Evolutionary conservation across 129 eudicot genomes (phyloP).

Genomic region (Arctium minus): DNA sequence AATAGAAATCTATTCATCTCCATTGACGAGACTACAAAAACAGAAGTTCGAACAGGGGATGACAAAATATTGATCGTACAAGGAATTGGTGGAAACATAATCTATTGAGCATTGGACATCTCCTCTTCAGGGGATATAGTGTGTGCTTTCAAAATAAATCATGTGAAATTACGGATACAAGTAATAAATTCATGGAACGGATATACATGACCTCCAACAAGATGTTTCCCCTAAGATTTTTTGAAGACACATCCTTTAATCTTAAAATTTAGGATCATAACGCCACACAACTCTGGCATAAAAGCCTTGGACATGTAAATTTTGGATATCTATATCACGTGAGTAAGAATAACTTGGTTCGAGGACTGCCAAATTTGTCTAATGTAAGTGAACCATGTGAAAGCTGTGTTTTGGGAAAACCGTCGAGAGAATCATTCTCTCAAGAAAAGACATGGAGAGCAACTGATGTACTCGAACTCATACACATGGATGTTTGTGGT

Average conservation of each 20-base stretch:
- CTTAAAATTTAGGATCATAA: background rate
- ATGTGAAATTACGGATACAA: background rate
- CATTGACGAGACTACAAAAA: background rate
- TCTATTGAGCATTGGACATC: background rate
- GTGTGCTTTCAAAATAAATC: background rate
- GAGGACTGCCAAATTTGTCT: background rate
- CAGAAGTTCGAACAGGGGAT: background rate
- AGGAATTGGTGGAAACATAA: background rate
- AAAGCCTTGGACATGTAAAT: background rate
- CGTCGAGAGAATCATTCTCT: no score
- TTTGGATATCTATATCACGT: background rate
- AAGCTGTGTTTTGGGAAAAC: no score
- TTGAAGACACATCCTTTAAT: background rate
- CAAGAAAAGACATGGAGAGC: no score
- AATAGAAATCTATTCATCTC: background rate
- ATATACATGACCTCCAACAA: background rate
- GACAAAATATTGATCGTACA: background rate
- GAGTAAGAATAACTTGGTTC: background rate
- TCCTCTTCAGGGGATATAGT: background rate
- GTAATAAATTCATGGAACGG: background rate
- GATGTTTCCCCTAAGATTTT: background rate
- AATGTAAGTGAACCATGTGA: no score
- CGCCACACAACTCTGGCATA: conserved; percentile 1
- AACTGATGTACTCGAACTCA: no score
- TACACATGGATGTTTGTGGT: no score